Evolutionary conservation across 805 yeast species (phyloP).

Genomic region (Yueomyces sp.): DNA sequence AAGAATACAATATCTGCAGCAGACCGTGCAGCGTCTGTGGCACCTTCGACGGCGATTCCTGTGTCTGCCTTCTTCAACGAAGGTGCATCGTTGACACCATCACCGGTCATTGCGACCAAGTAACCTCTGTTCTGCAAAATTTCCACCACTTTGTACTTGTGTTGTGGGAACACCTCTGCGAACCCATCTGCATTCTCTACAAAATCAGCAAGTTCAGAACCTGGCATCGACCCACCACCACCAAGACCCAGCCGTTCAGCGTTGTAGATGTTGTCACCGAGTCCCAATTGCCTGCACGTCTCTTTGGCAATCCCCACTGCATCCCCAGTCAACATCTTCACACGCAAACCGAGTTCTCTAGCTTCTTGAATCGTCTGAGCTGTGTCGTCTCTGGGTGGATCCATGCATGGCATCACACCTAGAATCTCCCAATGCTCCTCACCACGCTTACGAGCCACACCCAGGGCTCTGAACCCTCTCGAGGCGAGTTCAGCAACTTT

Average conservation of each 20-base stretch:
- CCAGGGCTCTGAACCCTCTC: slow-evolving; percentile 96
- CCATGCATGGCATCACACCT: slow-evolving; percentile 98
- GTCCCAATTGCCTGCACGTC: slow-evolving; percentile 94
- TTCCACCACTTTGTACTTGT: slow-evolving; percentile 91
- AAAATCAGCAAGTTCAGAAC: slow-evolving; percentile 94
- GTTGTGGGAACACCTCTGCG: slow-evolving; percentile 98
- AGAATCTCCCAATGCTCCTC: slow-evolving; percentile 97
- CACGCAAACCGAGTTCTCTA: slow-evolving; percentile 79
- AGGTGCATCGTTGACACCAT: slow-evolving; percentile 98
- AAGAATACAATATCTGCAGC: slow-evolving; percentile 94
- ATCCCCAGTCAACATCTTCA: slow-evolving; percentile 98
- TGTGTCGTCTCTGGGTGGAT: slow-evolving; percentile 98
- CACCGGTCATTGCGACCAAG: slow-evolving; percentile 99
- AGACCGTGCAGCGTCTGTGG: slow-evolving; percentile 93
- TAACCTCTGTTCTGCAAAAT: slow-evolving; percentile 91
- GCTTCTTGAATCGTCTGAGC: slow-evolving; percentile 91
- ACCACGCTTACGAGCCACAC: slow-evolving; percentile 98
- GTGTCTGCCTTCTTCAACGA: slow-evolving; percentile 91
- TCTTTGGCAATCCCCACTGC: slow-evolving; percentile 98
- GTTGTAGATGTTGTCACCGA: slow-evolving; percentile 91
- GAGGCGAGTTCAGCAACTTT: slow-evolving; percentile 96
- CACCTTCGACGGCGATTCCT: slow-evolving; percentile 98
- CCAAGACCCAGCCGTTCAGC: slow-evolving; percentile 95
- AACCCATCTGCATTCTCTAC: slow-evolving; percentile 98
- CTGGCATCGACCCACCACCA: slow-evolving; percentile 93